These are phyloP conservation scores for Neonectria magnoliae DNA, from an alignment of 2,329 filamentous ascomycete species.

Conservation along the genomic window DNA sequence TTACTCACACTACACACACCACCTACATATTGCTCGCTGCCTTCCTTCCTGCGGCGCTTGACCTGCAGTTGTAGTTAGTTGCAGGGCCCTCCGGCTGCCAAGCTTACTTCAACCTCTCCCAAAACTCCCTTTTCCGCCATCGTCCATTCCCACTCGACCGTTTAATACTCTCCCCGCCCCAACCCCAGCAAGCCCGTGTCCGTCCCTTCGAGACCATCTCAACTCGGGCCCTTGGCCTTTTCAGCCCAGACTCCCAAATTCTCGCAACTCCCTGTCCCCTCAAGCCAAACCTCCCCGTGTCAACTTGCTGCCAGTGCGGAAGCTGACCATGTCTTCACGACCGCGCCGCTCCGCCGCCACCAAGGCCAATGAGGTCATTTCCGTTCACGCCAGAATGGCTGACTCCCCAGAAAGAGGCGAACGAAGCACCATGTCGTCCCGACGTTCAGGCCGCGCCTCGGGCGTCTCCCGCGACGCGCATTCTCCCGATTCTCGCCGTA, in stretches of 20 bases:
- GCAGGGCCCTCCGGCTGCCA: constrained; percentile 25
- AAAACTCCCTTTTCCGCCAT: constrained; percentile 15
- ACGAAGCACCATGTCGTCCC: constrained; percentile 60
- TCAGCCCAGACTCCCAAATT: constrained; percentile 9
- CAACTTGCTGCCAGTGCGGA: constrained; percentile 35
- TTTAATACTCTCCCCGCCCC: constrained; percentile 8
- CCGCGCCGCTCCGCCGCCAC: constrained; percentile 58
- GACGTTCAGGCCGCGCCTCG: constrained; percentile 60
- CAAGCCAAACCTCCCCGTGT: background rate
- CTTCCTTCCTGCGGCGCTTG: background rate
- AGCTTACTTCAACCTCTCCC: constrained; percentile 42
- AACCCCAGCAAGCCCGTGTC: constrained; percentile 3
- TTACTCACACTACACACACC: too few relatives aligned
- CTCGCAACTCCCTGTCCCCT: constrained; percentile 7
- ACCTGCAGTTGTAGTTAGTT: constrained; percentile 18
- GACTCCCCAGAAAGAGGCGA: constrained; percentile 51
- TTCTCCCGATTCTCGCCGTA: constrained; percentile 58
- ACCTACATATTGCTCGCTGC: background rate
- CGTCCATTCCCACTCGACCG: constrained; percentile 13
- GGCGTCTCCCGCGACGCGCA: constrained; percentile 57
- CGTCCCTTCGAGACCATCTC: background rate
- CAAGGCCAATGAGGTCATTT: constrained; percentile 56
- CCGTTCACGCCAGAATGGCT: constrained; percentile 54
- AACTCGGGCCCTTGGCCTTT: constrained; percentile 1
- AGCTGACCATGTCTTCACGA: constrained; percentile 55